Conservation (phyloP, 805 yeast species). For the Wickerhamomyces kurtzmanii region DNA sequence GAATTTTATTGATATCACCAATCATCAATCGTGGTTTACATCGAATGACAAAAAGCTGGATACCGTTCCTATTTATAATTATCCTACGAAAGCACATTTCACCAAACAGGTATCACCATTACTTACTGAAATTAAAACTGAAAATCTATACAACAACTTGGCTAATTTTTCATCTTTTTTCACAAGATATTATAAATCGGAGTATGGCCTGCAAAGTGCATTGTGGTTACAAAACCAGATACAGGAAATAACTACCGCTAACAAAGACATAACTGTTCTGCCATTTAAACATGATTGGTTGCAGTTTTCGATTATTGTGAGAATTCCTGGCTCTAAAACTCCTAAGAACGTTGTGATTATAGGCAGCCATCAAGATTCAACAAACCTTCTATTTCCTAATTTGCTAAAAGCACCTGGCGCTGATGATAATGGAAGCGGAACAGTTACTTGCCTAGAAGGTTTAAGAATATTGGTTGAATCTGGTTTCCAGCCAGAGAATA, state of each 20-base stretch:
- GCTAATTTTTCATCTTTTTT: constrained; percentile 57
- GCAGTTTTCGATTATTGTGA: constrained; percentile 68
- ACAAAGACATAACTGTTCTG: constrained; percentile 29
- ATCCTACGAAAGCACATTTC: constrained; percentile 38
- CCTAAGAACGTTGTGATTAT: constrained; percentile 49
- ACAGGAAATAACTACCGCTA: constrained; percentile 16
- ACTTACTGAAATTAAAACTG: constrained; percentile 32
- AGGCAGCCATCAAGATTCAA: constrained; percentile 87
- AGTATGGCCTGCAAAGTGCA: constrained; percentile 62
- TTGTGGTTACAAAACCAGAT: constrained; percentile 54
- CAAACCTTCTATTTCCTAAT: constrained; percentile 63
- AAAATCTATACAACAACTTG: constrained; percentile 40
- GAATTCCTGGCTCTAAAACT: constrained; percentile 37
- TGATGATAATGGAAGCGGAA: constrained; percentile 90
- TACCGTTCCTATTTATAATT: constrained; percentile 25
- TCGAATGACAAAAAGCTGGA: constrained; percentile 7
- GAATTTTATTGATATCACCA: constrained; percentile 59
- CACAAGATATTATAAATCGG: constrained; percentile 69
- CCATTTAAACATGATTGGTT: constrained; percentile 65
- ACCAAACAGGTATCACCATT: constrained; percentile 29
- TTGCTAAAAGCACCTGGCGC: constrained; percentile 82
- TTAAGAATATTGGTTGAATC: constrained; percentile 46
- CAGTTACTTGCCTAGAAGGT: constrained; percentile 68
- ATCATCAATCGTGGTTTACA: constrained; percentile 17
- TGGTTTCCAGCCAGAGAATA: constrained; percentile 48